Evolutionary conservation across 768 basidiomycete genomes (phyloP), one percentile per base, ranked within the genome.

Genomic region (Favolaschia claudopus): DNA sequence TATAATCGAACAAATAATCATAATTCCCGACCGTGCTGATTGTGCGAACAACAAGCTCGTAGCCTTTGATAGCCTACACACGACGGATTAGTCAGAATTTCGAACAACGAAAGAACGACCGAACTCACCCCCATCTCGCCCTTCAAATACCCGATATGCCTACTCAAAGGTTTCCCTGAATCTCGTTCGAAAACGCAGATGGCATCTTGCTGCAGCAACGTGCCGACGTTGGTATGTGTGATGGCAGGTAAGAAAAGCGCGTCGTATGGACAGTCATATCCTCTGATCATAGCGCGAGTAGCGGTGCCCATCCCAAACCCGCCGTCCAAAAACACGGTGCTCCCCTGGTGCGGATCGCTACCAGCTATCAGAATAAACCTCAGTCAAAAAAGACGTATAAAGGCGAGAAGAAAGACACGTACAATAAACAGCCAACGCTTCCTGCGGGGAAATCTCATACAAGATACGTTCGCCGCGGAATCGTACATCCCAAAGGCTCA

Each of bases 151-250:
- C 86, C 87, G 25, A 77, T 79, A 69, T 89, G 88, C 29, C 88
- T 71, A 7, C 80, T 80, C 37, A 89, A 72, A 8, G 88, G 87
- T 24, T 79, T 79, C 7, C 80, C 84, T 3, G 79, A 79, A 44
- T 89, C 87, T 27, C 82, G 79, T 67, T 89, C 88, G 51, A 89
- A 89, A 40, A 89, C 71, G 57, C 88, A 89, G 42, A 89, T 84
- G 1, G 85, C 87, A 25, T 81, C 77, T n/a, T 79, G 71, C 44
- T 80, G 77, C 3, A 75, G 71, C 51, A 83, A 64, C 5, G 73
- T 76, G 3, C 86, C 87, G 6, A 67, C 40, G 9, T 66, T 65
- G n/a, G 78, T 73, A 65, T 82, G 80, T 0, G 84, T 83, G 7
- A 84, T 85, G 0, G 85, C 85, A 3, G 85, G 83, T n/a, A 89